These are phyloP conservation scores for Naganishia sp. DNA, from an alignment of 1,284 basidiomycete species.

Conservation along the genomic window DNA sequence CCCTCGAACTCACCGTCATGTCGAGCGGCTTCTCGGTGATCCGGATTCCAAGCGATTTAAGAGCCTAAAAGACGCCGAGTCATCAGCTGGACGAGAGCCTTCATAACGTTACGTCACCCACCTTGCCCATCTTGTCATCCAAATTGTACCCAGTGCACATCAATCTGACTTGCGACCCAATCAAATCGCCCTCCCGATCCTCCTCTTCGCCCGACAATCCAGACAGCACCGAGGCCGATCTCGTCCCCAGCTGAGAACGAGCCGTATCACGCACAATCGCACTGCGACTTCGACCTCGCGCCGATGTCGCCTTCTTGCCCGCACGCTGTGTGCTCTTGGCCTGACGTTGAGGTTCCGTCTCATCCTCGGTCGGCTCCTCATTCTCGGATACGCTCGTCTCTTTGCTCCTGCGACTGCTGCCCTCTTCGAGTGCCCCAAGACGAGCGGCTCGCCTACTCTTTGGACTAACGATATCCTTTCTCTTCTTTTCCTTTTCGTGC, in stretches of 20 bases:
- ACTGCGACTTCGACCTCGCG: constrained; percentile 31
- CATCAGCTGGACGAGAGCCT: background rate
- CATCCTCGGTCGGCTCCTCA: constrained; percentile 9
- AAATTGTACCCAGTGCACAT: constrained; percentile 41
- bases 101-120: constrained; percentile 3
- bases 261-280: background rate
- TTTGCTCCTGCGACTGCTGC: constrained; percentile 41
- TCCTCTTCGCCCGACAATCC: constrained; percentile 37
- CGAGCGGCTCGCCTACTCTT: constrained; percentile 38
- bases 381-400: constrained; percentile 24
- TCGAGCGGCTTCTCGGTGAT: constrained; percentile 63
- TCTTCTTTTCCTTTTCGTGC: constrained; percentile 67
- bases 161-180: constrained; percentile 30
- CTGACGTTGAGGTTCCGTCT: constrained; percentile 16
- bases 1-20: constrained; percentile 58
- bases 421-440: constrained; percentile 42
- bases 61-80: constrained; percentile 53
- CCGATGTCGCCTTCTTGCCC: constrained; percentile 36
- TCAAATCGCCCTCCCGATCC: constrained; percentile 24
- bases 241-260: constrained; percentile 4
- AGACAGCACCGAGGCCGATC: constrained; percentile 16
- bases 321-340: constrained; percentile 22
- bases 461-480: constrained; percentile 42
- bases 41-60: constrained; percentile 66
- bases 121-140: constrained; percentile 35